A percentile compares a stretch with the other conserved stretches of the same genome.
Conservation (phyloP, 83 land plant species). For the Thuja plicata region DNA sequence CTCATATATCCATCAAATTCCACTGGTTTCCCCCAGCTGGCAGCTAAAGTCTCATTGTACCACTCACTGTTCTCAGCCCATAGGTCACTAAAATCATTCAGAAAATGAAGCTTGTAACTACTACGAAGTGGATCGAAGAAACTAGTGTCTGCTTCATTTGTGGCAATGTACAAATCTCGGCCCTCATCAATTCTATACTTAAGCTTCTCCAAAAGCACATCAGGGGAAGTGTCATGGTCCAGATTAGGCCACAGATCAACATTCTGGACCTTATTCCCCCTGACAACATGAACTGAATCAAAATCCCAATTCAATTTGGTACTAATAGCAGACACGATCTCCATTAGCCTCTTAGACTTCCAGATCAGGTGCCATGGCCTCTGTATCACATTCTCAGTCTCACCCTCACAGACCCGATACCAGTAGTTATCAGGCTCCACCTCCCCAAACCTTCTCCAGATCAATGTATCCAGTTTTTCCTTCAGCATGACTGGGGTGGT, state of each 20-base stretch:
- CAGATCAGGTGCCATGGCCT: conserved; percentile 91
- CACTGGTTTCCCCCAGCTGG: conserved; percentile 64
- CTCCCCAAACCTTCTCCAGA: conserved; percentile 77
- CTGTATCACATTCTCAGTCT: conserved; percentile 79
- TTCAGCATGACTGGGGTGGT: conserved; percentile 70
- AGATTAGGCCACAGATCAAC: conserved; percentile 85
- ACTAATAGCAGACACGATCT: conserved; percentile 77
- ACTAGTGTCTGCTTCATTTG: conserved; percentile 59
- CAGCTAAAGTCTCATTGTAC: conserved; percentile 66
- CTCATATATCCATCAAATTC: conserved; percentile 96
- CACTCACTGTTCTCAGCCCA: conserved; percentile 87
- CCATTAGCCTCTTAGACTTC: conserved; percentile 87
- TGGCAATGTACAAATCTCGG: conserved; percentile 78
- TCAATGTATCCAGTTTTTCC: conserved; percentile 55
- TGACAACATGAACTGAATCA: conserved; percentile 78
- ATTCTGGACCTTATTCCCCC: conserved; percentile 85
- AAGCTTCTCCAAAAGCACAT: conserved; percentile 53
- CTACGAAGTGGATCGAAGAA: conserved; percentile 81
- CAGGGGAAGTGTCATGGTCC: conserved; percentile 79
- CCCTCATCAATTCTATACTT: conserved; percentile 56
- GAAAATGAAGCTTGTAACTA: conserved; percentile 61
- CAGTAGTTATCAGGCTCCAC: conserved; percentile 88
- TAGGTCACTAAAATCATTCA: conserved; percentile 76
- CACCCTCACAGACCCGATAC: conserved; percentile 96
- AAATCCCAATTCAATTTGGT: conserved; percentile 84